Evolutionary conservation across 2,329 filamentous ascomycete genomes (phyloP).

Genomic region (Aureobasidium vineae): DNA sequence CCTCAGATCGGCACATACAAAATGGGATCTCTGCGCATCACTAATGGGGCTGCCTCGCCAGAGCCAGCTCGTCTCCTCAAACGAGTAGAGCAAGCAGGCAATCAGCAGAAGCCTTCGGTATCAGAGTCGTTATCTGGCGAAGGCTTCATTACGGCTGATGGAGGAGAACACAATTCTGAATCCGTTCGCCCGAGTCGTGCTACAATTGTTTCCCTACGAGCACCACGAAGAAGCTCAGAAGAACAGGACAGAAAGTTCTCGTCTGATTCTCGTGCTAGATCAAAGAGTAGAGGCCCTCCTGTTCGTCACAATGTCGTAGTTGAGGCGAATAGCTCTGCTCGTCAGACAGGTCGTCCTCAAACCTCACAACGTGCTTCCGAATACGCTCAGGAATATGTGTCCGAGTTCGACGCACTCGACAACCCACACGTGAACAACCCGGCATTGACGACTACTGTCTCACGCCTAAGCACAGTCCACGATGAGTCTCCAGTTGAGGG

Average conservation of each 20-base stretch:
- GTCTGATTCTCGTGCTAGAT: neutral
- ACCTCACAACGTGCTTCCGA: slow-evolving; percentile 14
- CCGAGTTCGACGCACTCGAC: slow-evolving; percentile 30
- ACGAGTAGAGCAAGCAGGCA: slow-evolving; percentile 4
- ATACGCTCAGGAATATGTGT: slow-evolving; percentile 32
- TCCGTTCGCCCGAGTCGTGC: slow-evolving; percentile 30
- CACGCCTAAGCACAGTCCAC: slow-evolving; percentile 35
- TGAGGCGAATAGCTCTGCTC: neutral
- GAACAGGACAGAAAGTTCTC: neutral
- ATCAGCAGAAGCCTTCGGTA: neutral
- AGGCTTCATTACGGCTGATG: slow-evolving; percentile 19
- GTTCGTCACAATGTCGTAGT: neutral
- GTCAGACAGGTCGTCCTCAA: neutral
- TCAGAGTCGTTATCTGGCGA: slow-evolving; percentile 3
- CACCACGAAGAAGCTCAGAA: slow-evolving; percentile 3
- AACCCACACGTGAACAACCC: slow-evolving; percentile 30
- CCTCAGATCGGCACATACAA: slow-evolving; percentile 44
- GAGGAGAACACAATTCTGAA: slow-evolving; percentile 29
- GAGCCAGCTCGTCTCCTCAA: slow-evolving; percentile 39
- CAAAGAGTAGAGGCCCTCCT: slow-evolving; percentile 13
- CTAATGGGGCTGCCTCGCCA: slow-evolving; percentile 50
- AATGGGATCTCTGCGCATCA: slow-evolving; percentile 48
- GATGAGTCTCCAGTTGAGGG: slow-evolving; percentile 27
- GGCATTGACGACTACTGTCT: slow-evolving; percentile 29
- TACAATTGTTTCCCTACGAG: slow-evolving; percentile 15